Evolutionary conservation across 257 asterid species (phyloP), one percentile per base, ranked within the genome.

Genomic region (Fraxinus quadrangulata): DNA sequence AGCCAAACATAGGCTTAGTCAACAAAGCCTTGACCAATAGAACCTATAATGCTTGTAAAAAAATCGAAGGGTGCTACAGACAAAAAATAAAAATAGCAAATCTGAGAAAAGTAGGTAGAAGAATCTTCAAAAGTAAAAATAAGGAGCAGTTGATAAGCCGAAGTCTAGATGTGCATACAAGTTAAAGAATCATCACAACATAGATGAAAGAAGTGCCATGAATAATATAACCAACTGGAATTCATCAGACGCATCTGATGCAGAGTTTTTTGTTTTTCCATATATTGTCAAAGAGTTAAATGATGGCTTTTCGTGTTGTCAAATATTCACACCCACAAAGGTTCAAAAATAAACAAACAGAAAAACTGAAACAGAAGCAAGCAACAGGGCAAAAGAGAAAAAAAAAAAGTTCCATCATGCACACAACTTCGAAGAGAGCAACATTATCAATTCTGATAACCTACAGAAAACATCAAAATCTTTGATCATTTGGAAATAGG

Each of bases 291-390:
- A n/a, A 54, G 65, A 19, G 26, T 6, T 54, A n/a, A 17, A 54
- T 6, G 3, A 54, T 17, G 65, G 11, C n/a, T n/a, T 19, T 54
- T 5, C 26, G 26, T n/a, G 12, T 54, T 2, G 23, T 12, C 65
- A 36, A 74, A 65, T 26, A 31, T 45, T 23, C 9, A 31, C 63
- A 40, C 33, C n/a, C 36, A 71, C 26, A 42, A 72, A 23, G 40
- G 40, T 14, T 8, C 71, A 54, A 67, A 47, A 56, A 81, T 37
- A 47, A 72, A 45, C 10, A 49, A 70, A 49, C 13, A 51, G 65
- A 14, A 67, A 56, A 70, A 28, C 11, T 66, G 45, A 74, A 24
- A 28, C 34, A 54, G 80, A 70, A 73, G 56, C 75, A 56, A 49
- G 75, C 19, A 67, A 67, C 67, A 77, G 74, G n/a, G 8, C 17